A percentile compares a stretch with the other conserved stretches of the same genome.
These are phyloP conservation scores for Pogostemon cablin DNA, from an alignment of 257 asterid species.

Conservation along the genomic window DNA sequence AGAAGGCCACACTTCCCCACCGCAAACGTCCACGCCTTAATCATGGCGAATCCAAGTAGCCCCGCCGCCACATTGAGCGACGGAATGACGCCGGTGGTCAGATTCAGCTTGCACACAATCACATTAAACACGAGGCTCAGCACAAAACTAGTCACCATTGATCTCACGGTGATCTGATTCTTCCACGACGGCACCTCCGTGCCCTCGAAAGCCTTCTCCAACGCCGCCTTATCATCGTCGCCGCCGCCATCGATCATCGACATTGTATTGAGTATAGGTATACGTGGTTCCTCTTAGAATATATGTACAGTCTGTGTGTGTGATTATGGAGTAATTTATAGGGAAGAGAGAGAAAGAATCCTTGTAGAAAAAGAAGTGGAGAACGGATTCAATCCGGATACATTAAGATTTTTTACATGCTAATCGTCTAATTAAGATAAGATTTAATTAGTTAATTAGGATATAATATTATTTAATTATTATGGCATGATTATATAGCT, in stretches of 20 bases:
- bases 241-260: not conserved
- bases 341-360: slow-evolving; percentile 6
- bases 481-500: too few relatives aligned
- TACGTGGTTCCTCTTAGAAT: too few relatives aligned
- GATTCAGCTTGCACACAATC: slow-evolving; percentile 68
- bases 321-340: not conserved
- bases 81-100: slow-evolving; percentile 76
- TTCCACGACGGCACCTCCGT: slow-evolving; percentile 54
- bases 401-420: slow-evolving; percentile 7
- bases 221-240: slow-evolving; percentile 1
- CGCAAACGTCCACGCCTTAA: slow-evolving; percentile 46
- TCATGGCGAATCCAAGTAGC: slow-evolving; percentile 57
- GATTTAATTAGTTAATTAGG: too few relatives aligned
- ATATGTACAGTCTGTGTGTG: not conserved
- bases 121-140: slow-evolving; percentile 61
- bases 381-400: slow-evolving; percentile 13
- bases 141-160: slow-evolving; percentile 47
- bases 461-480: too few relatives aligned
- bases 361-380: not conserved
- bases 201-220: slow-evolving; percentile 47
- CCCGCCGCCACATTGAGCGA: slow-evolving; percentile 82
- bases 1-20: slow-evolving; percentile 46
- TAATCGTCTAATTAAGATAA: too few relatives aligned
- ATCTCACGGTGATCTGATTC: slow-evolving; percentile 54
- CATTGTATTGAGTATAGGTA: not conserved